Evolutionary conservation across 73 alveolate species (phyloP).

Genomic region (Paramecium tetraurelia): DNA sequence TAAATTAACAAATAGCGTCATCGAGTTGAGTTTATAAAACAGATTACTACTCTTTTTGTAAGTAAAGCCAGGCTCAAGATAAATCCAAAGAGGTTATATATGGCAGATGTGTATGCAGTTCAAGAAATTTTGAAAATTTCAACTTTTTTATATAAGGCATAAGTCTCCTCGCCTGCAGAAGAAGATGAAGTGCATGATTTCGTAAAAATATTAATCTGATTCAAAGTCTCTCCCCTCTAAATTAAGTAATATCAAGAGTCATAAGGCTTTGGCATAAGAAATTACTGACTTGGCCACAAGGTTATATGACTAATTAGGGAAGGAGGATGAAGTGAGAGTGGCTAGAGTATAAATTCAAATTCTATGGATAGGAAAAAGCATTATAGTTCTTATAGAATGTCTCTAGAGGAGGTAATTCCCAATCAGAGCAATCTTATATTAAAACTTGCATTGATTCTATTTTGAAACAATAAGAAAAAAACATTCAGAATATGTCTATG

Average conservation of each 20-base stretch:
- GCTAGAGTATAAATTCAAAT: background rate
- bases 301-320: slow-evolving; percentile 91
- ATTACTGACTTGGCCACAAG: slow-evolving; percentile 92
- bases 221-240: slow-evolving; percentile 66
- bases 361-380: slow-evolving; percentile 39
- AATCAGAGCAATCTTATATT: slow-evolving; percentile 35
- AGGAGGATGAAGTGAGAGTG: slow-evolving; percentile 92
- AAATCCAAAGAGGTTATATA: slow-evolving; percentile 94
- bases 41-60: slow-evolving; percentile 87
- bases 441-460: background rate
- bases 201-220: slow-evolving; percentile 42
- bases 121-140: slow-evolving; percentile 94
- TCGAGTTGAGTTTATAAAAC: slow-evolving; percentile 91
- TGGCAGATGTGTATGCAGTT: slow-evolving; percentile 98
- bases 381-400: slow-evolving; percentile 8
- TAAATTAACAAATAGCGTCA: slow-evolving; percentile 60
- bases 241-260: slow-evolving; percentile 77
- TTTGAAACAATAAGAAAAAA: slow-evolving; percentile 30
- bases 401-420: background rate
- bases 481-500: slow-evolving; percentile 10
- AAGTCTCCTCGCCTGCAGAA: slow-evolving; percentile 74
- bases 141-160: slow-evolving; percentile 94
- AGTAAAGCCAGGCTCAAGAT: slow-evolving; percentile 93
- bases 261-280: slow-evolving; percentile 84
- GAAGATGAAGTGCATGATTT: slow-evolving; percentile 74